Evolutionary conservation across 1,284 basidiomycete genomes (phyloP).

Genomic region (Puccinia coronata): DNA sequence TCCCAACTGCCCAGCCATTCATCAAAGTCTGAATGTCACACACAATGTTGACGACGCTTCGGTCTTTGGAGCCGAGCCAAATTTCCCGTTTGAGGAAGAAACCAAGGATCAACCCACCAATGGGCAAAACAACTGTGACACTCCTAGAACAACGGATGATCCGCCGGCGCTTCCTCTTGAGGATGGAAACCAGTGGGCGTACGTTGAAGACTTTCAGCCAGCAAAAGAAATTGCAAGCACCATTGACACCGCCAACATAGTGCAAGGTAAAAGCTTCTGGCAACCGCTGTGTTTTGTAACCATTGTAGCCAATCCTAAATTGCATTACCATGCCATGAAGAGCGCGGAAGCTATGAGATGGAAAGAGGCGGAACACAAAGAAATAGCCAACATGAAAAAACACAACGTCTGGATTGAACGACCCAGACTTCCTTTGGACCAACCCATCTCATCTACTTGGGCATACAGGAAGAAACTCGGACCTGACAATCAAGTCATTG

Average conservation of each 20-base stretch:
- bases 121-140: too few relatives aligned
- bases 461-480: conserved; percentile 30
- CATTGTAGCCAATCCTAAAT: not conserved
- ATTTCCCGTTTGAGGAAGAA: not conserved
- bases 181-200: too few relatives aligned
- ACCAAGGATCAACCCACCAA: too few relatives aligned
- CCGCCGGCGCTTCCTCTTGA: too few relatives aligned
- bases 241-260: not conserved
- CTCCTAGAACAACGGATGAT: too few relatives aligned
- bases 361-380: not conserved
- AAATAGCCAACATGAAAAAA: not conserved
- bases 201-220: not conserved
- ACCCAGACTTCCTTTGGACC: not conserved
- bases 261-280: not conserved
- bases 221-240: not conserved
- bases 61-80: not conserved
- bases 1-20: not conserved
- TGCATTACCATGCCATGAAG: not conserved
- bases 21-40: not conserved
- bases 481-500: conserved; percentile 4
- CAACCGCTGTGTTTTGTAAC: not conserved
- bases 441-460: not conserved
- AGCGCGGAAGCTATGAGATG: not conserved
- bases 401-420: not conserved
- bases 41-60: not conserved